Evolutionary conservation across 2,329 filamentous ascomycete species (phyloP), one percentile per base, ranked within the genome.

Genomic region (Leptographium procerum): DNA sequence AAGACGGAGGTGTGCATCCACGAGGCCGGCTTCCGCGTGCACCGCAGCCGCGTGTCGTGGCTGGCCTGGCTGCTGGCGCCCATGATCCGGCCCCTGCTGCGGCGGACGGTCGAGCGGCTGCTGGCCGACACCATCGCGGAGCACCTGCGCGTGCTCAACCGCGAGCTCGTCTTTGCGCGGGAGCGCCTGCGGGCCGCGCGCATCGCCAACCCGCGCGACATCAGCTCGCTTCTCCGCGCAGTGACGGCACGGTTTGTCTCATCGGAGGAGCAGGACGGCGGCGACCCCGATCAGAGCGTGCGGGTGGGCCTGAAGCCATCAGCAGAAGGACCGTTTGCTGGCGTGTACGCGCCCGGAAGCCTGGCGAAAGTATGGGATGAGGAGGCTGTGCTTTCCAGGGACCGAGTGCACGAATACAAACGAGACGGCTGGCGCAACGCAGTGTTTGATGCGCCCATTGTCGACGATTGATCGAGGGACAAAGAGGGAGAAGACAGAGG

Each of bases 331-430:
- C 74, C 92, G 0, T 97, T 97, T 75, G 84, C 84, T 64, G 89
- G 87, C 4, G 81, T 90, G 1, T 96, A 96, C 72, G 86, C 92
- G 1, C 92, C 92, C 0, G 91, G 90, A 0, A 96, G 91, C 70
- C 75, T 96, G 29, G 88, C 94, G 56, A 91, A 88, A 72, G 71
- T 95, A n/a, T 96, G 90, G 89, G 83, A 92, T 64, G 86, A 91
- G 63, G 87, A 95, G 72, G 90, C 83, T 0, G 72, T 76, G 26
- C 76, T 78, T 61, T 90, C 89, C 0, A 78, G 78, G 24, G 88
- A 95, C 70, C 79, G 84, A 47, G 82, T 95, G 43, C 84, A 91
- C 63, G 87, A 92, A 63, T 85, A 84, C 67, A 81, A 85, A 58
- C 75, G 75, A 52, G 84, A 80, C 19, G 88, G 87, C 0, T 96